Evolutionary conservation across 352 stramenopile species (phyloP), one percentile per base, ranked within the genome.

Genomic region (Phytophthora niederhauseri): DNA sequence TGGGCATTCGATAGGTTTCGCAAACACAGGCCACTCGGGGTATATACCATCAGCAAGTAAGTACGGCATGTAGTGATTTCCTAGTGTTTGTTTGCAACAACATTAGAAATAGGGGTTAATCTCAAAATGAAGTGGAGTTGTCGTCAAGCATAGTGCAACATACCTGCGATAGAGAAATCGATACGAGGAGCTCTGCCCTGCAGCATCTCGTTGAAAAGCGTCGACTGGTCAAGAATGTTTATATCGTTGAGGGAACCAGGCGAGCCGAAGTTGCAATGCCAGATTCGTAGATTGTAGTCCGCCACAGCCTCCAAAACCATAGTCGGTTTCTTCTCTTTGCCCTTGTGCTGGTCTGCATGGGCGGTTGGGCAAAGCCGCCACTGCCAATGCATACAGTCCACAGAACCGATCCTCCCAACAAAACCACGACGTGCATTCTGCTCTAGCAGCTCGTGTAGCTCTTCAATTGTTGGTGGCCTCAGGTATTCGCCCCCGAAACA

Each of bases 211-310:
- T 70, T 36, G 43, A 66, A 72, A 15, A 57, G 6, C 7, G 19
- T 14, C 12, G 56, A 66, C n/a, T 64, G 57, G 17, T 66, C 57
- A 4, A 72, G 30, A 43, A 72, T 61, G 57, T 72, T 66, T 5
- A 66, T 56, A 19, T 66, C 64, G 41, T 66, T 65, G 41, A 66
- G 38, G 2, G 57, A 65, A 20, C 57, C 57, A 1, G 64, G 52
- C 2, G 57, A 58, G 14, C 64, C 64, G 46, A 72, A 72, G n/a
- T 66, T 60, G 30, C 28, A 72, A 22, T 72, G 57, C 57, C 64
- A 66, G 11, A 72, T 61, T 1, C 50, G 34, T 15, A 64, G 41
- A 15, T 56, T 65, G 49, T 66, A 56, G 19, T 72, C 55, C 6
- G 64, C 57, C 4, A 72, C 36, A 24, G 38, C 57, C 41, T 72